Conservation (phyloP, 768 basidiomycete species). For the Macrolepiota dolichaula region DNA sequence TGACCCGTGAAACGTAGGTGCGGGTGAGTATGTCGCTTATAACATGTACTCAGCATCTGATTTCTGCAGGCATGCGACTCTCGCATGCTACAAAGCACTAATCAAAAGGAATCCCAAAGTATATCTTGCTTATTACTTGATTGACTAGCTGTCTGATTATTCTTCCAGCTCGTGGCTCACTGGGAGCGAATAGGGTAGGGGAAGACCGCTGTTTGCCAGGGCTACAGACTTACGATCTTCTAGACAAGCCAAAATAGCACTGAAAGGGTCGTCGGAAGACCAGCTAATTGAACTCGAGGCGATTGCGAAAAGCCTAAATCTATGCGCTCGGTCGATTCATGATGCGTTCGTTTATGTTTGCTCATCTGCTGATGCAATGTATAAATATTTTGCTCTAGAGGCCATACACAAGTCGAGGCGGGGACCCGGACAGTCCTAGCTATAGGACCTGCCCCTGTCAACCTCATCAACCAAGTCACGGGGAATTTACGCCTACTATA, state of each 20-base stretch:
- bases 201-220: neutral
- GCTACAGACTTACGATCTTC: neutral
- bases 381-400: conserved; percentile 48
- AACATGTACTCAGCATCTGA: neutral
- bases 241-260: conserved; percentile 95
- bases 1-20: neutral
- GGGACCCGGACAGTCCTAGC: conserved; percentile 87
- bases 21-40: conserved; percentile 10
- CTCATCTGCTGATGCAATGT: neutral
- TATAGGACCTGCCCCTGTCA: conserved; percentile 88
- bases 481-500: conserved; percentile 74
- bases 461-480: conserved; percentile 79
- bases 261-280: conserved; percentile 78
- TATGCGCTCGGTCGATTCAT: conserved; percentile 87
- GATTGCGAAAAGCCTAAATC: conserved; percentile 79
- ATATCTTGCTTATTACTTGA: neutral
- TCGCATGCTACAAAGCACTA: conserved; percentile 91
- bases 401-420: conserved; percentile 78
- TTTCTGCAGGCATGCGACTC: conserved; percentile 74
- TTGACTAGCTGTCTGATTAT: conserved; percentile 20
- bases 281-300: conserved; percentile 84
- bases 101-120: conserved; percentile 63
- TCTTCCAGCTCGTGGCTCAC: conserved; percentile 54
- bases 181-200: conserved; percentile 88
- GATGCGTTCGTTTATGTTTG: conserved; percentile 55